A percentile compares a stretch with the other conserved stretches of the same genome.
These are phyloP conservation scores for Cydonia oblonga DNA, from an alignment of 331 rosid genomes.

Conservation along the genomic window DNA sequence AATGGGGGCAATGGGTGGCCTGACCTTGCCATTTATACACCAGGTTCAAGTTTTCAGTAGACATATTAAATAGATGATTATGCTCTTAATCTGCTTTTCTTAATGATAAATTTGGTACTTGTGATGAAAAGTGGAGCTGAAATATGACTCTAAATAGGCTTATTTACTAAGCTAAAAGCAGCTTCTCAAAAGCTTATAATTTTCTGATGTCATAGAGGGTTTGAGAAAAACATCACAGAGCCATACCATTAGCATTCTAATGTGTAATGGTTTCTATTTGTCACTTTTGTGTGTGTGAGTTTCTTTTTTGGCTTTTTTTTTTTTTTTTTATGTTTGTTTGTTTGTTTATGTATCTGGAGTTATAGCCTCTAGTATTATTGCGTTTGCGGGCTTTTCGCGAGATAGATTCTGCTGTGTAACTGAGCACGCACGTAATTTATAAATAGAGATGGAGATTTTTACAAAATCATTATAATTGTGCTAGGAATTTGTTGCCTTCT, in stretches of 20 bases:
- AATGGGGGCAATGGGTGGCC: constrained; percentile 59
- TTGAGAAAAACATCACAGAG: constrained; percentile 10
- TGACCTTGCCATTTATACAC: constrained; percentile 77
- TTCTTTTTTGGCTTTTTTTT: not conserved
- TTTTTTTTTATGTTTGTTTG: not conserved
- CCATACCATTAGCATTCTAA: constrained; percentile 14
- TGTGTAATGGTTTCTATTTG: constrained; percentile 20
- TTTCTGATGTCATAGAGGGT: constrained; percentile 23
- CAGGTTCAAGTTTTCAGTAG: constrained; percentile 63
- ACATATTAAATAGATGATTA: constrained; percentile 5
- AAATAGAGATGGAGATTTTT: not conserved
- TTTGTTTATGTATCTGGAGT: constrained; percentile 14
- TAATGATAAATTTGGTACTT: not conserved
- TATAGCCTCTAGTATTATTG: not conserved
- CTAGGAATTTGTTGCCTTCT: not conserved
- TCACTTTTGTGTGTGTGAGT: not conserved
- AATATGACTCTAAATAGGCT: constrained; percentile 15
- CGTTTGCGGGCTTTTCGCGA: not conserved
- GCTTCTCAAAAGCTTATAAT: constrained; percentile 1
- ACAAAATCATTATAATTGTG: not conserved
- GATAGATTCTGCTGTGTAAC: not conserved
- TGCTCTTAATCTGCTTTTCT: constrained; percentile 1
- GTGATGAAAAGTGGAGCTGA: constrained; percentile 4
- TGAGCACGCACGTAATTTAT: not conserved
- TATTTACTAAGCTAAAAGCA: not conserved